A percentile compares a stretch with the other conserved stretches of the same genome.
Conservation (phyloP, 768 basidiomycete genomes). For the Sarcomyxa edulis region DNA sequence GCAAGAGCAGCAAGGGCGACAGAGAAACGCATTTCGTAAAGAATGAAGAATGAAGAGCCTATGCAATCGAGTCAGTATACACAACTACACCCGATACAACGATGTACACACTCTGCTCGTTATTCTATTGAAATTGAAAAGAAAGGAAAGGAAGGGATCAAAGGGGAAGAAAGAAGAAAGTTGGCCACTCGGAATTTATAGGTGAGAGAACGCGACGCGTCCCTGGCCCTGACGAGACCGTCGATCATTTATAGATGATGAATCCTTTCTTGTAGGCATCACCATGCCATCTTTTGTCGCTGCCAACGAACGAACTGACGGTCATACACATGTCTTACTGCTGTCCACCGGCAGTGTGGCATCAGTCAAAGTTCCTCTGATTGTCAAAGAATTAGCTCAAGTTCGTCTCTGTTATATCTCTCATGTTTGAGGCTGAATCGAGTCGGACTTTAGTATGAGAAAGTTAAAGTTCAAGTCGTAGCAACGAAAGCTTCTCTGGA, state of each 20-base stretch:
- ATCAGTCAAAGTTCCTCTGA: conserved; percentile 88
- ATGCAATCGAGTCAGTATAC: too few relatives aligned
- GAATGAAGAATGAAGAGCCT: conserved; percentile 20
- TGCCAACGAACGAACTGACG: conserved; percentile 32
- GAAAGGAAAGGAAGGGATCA: too few relatives aligned
- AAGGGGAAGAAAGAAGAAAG: too few relatives aligned
- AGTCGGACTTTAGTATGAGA: conserved; percentile 46
- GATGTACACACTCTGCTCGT: too few relatives aligned
- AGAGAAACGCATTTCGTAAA: conserved; percentile 48
- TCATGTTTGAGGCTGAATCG: neutral
- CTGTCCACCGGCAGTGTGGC: conserved; percentile 95
- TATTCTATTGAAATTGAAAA: too few relatives aligned
- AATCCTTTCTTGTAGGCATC: too few relatives aligned
- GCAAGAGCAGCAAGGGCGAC: conserved; percentile 35
- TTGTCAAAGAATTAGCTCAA: conserved; percentile 67
- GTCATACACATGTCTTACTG: conserved; percentile 64
- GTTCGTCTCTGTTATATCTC: conserved; percentile 30
- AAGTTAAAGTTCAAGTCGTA: conserved; percentile 79
- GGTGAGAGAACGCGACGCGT: too few relatives aligned
- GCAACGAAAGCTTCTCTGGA: conserved; percentile 73
- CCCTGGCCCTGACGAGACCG: too few relatives aligned
- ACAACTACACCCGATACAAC: too few relatives aligned
- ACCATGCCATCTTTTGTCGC: conserved; percentile 28
- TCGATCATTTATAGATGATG: too few relatives aligned
- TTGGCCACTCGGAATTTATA: too few relatives aligned